Evolutionary conservation across 805 yeast species (phyloP), one percentile per base, ranked within the genome.

Genomic region (Schwanniomyces yamadae): DNA sequence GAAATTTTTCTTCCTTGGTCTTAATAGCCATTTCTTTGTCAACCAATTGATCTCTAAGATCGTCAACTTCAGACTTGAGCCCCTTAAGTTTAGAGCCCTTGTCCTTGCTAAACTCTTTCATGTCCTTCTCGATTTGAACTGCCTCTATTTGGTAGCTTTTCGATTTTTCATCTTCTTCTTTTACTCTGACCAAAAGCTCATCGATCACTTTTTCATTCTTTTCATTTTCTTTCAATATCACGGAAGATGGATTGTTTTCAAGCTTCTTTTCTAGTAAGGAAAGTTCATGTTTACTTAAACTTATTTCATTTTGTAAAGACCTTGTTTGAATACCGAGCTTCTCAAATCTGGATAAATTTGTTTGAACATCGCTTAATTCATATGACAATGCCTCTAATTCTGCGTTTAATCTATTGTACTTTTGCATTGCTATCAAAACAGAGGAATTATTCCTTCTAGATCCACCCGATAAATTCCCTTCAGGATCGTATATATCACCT

Each of bases 381-480:
- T 42, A 39, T 45, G 75, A 75, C 24, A 78, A 50, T 3, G 44
- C 52, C 12, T 60, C 57, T 9, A 78, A 54, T 38, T 66, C 62
- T 7, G 51, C 48, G 16, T 64, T 62, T 9, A 75, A 50, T 11
- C 51, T 57, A 49, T 84, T 84, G 46, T 73, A 82, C 39, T 75
- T 75, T 50, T 83, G 91, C 55, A 89, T 77, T 28, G 76, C 77
- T 8, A 77, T 56, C 38, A 90, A 66, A 3, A 84, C 58, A 0
- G 88, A 75, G 1, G 77, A 71, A 11, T 76, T 64, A 32, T 69
- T 67, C 44, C 71, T 79, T 47, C 91, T 73, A 14, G 95, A 81
- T n/a, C 98, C 98, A 31, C 99, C 99, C 1, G 96, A 85, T 18
- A 93, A 67, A 6, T 95, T 86, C 11, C 99, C 99, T 46, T 84